Evolutionary conservation across 2,329 filamentous ascomycete species (phyloP), one percentile per base, ranked within the genome.

Genomic region (Xenoacremonium recifei): DNA sequence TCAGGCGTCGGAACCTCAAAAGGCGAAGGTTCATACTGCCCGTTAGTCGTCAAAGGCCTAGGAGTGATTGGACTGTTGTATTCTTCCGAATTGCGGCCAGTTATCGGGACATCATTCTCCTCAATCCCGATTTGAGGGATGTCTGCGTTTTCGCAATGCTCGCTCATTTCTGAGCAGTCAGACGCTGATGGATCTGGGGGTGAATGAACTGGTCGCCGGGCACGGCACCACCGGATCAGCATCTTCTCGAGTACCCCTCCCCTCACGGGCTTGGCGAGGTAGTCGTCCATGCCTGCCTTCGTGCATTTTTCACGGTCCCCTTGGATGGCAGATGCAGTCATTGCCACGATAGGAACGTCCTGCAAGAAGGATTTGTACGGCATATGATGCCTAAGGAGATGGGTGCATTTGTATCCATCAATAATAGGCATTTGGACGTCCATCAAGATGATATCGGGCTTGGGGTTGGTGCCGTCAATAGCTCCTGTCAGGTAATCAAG

Each of bases 271-370:
- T 87, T 87, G n/a, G 81, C 71, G 9, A 88, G 68, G 54, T 87
- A 85, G 56, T 87, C 84, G 51, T 89, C 85, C 86, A 89, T 89
- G 21, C 86, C 86, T 7, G 84, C 83, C 47, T 75, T 76, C 45
- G 79, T 77, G 58, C 85, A 89, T 58, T 88, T 89, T 59, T 89
- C 85, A 36, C 77, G 73, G 55, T 90, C 86, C 4, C 86, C 86
- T 58, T 88, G 84, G 30, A 89, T 89, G 1, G 86, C 86, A 4
- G 82, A 87, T 4, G 85, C 87, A 1, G 86, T 90, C 84, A 90
- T 88, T n/a, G 86, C 86, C 27, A 90, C 82, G 37, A 90, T 88
- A 0, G 85, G 85, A 5, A 88, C 82, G 32, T 82, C 71, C 40
- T 75, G 71, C 4, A 80, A 70, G 39, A 77, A 75, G 3, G 68